Conservation (phyloP, 805 yeast species). For the Pichia heedii region DNA sequence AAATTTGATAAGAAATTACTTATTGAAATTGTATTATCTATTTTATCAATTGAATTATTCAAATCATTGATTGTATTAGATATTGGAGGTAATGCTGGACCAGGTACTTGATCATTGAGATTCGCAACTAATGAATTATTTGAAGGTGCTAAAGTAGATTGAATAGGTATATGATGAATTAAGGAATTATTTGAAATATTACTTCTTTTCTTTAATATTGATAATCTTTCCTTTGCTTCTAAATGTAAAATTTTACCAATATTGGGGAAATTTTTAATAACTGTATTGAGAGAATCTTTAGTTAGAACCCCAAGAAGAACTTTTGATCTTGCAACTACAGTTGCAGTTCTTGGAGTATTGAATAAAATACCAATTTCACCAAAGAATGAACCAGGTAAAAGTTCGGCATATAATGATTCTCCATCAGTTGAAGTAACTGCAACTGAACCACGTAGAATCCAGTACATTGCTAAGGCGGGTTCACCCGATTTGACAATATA, state of each 20-base stretch:
- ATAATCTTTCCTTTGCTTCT: conserved; percentile 70
- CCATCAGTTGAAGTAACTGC: conserved; percentile 74
- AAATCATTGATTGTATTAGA: neutral
- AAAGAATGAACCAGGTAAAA: conserved; percentile 60
- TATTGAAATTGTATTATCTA: conserved; percentile 44
- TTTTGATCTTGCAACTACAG: conserved; percentile 60
- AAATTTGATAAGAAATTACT: conserved; percentile 49
- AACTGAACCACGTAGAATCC: conserved; percentile 70
- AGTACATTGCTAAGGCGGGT: conserved; percentile 67
- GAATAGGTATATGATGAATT: neutral
- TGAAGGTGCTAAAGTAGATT: neutral
- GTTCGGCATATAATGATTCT: conserved; percentile 63
- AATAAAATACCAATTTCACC: conserved; percentile 75
- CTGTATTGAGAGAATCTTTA: conserved; percentile 48
- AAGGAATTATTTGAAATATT: neutral
- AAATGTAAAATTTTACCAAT: conserved; percentile 64
- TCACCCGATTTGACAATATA: conserved; percentile 65
- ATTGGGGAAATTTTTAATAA: conserved; percentile 52
- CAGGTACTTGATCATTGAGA: conserved; percentile 29
- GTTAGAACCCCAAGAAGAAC: conserved; percentile 64
- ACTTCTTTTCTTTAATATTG: conserved; percentile 57
- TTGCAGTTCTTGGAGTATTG: conserved; percentile 71
- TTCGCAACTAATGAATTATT: conserved; percentile 25
- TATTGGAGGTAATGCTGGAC: conserved; percentile 32
- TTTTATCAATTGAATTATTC: conserved; percentile 23